Percentiles rank a stretch among this genome's conserved stretches.
These are phyloP conservation scores for Graphilbum fragrans DNA, from an alignment of 2,329 filamentous ascomycete genomes.

Conservation along the genomic window DNA sequence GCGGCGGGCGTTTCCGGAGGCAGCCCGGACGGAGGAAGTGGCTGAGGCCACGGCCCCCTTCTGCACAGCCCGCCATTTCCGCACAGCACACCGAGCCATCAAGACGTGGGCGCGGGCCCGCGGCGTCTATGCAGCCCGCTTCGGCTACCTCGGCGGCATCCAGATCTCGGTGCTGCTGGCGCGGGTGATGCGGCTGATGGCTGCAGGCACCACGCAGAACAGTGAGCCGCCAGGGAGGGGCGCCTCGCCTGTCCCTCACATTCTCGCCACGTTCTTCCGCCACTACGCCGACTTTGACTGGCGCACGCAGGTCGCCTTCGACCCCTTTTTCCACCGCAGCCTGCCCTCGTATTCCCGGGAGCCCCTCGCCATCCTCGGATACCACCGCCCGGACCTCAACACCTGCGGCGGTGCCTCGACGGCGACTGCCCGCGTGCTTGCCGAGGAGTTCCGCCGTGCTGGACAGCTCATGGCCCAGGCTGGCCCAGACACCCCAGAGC, in stretches of 20 bases:
- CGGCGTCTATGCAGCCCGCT: constrained; percentile 52
- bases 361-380: constrained; percentile 51
- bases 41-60: constrained; percentile 11
- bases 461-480: constrained; percentile 21
- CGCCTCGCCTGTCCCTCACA: constrained; percentile 26
- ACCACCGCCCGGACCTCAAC: constrained; percentile 49
- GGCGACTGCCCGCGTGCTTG: constrained; percentile 38
- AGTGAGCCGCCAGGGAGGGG: too few relatives aligned
- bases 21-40: constrained; percentile 15
- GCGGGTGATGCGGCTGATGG: constrained; percentile 43
- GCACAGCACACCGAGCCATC: constrained; percentile 44
- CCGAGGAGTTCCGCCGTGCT: constrained; percentile 37
- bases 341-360: constrained; percentile 44
- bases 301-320: constrained; percentile 39
- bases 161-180: constrained; percentile 52
- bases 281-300: constrained; percentile 53
- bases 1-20: constrained; percentile 44
- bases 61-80: constrained; percentile 34
- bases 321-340: constrained; percentile 43
- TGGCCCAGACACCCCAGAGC: constrained; percentile 9
- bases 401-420: constrained; percentile 40
- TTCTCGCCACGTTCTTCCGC: constrained; percentile 48
- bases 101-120: constrained; percentile 49
- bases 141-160: constrained; percentile 53
- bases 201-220: not conserved